Conservation (phyloP, 306 rosid genomes). For the Dalbergia cochinchinensis region DNA sequence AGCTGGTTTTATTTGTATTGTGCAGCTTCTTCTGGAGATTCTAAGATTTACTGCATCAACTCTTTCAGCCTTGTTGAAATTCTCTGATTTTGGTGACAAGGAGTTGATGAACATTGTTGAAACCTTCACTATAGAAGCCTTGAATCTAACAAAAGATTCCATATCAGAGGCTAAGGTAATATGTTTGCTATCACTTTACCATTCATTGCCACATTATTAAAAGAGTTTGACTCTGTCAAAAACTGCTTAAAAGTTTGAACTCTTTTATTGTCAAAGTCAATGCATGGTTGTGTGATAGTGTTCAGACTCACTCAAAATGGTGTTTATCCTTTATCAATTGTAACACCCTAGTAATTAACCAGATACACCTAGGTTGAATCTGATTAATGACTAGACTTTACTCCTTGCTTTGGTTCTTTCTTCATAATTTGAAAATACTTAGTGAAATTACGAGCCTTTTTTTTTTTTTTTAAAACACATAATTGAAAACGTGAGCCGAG, state of each 20-base stretch:
- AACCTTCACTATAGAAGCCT: slow-evolving; percentile 63
- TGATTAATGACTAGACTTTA: too few relatives aligned
- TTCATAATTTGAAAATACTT: too few relatives aligned
- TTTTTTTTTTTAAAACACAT: too few relatives aligned
- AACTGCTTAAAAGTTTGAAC: not conserved
- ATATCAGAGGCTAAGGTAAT: slow-evolving; percentile 78
- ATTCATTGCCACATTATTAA: not conserved
- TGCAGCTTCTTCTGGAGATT: slow-evolving; percentile 81
- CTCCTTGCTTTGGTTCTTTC: too few relatives aligned
- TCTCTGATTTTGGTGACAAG: slow-evolving; percentile 59
- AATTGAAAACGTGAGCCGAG: too few relatives aligned
- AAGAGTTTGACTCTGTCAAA: slow-evolving; percentile 2
- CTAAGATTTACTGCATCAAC: slow-evolving; percentile 69
- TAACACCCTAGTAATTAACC: too few relatives aligned
- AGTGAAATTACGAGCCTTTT: too few relatives aligned
- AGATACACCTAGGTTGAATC: too few relatives aligned
- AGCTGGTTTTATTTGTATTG: slow-evolving; percentile 38
- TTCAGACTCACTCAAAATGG: not conserved
- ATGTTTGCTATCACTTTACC: slow-evolving; percentile 1
- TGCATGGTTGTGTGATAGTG: not conserved
- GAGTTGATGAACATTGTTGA: slow-evolving; percentile 55
- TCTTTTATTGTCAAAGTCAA: slow-evolving; percentile 4
- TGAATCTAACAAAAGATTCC: slow-evolving; percentile 67
- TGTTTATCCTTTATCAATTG: slow-evolving; percentile 18
- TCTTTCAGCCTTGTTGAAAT: slow-evolving; percentile 66